Conservation (phyloP, 805 yeast genomes). For the Scheffersomyces stipitis region DNA sequence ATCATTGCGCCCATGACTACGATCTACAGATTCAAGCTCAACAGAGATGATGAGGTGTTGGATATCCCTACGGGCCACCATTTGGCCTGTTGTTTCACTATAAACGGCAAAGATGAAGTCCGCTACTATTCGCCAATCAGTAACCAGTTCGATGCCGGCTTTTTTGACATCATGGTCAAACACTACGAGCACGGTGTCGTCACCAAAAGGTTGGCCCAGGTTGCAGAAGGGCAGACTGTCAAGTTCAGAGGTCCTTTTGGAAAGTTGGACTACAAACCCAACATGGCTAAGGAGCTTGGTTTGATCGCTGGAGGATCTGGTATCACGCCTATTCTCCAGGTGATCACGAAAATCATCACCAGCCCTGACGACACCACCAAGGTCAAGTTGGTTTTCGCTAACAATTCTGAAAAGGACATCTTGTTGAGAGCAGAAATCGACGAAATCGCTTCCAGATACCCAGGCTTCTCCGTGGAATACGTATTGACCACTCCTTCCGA, state of each 20-base stretch:
- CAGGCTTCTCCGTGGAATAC: slow-evolving; percentile 61
- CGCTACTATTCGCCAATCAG: slow-evolving; percentile 80
- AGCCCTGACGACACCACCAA: slow-evolving; percentile 65
- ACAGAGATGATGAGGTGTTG: slow-evolving; percentile 58
- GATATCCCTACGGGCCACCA: slow-evolving; percentile 76
- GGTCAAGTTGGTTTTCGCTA: slow-evolving; percentile 65
- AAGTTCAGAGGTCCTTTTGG: slow-evolving; percentile 82
- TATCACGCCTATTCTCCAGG: slow-evolving; percentile 85
- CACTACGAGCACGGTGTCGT: slow-evolving; percentile 73
- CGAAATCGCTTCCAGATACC: slow-evolving; percentile 62
- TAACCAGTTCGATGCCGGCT: slow-evolving; percentile 66
- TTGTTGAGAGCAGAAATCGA: slow-evolving; percentile 71
- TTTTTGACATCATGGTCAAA: slow-evolving; percentile 74
- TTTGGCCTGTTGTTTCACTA: slow-evolving; percentile 55
- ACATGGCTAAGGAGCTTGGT: slow-evolving; percentile 62
- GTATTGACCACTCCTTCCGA: slow-evolving; percentile 44
- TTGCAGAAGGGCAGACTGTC: slow-evolving; percentile 64
- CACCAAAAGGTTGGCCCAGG: slow-evolving; percentile 62
- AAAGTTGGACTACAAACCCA: slow-evolving; percentile 55
- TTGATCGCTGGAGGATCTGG: slow-evolving; percentile 88
- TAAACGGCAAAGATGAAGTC: slow-evolving; percentile 52
- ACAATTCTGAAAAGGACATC: slow-evolving; percentile 76
- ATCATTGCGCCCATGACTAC: slow-evolving; percentile 70
- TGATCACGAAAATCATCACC: slow-evolving; percentile 67
- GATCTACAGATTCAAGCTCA: slow-evolving; percentile 68